Base-by-base conservation (phyloP, 441 rosid species). In the Euphorbia schlechtendalii region DNA sequence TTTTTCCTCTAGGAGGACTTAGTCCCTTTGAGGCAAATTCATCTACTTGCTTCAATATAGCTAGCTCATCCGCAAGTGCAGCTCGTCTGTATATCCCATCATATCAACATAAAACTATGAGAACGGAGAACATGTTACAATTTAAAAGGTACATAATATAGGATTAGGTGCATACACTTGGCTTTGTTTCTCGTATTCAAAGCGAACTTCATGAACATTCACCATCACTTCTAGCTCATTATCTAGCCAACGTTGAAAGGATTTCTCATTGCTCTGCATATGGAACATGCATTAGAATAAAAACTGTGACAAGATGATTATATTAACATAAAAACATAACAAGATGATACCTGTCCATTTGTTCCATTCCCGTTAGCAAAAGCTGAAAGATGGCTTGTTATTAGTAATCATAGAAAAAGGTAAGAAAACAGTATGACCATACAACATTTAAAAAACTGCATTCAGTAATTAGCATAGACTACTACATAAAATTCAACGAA, bases 151-250 rank as follows among this genome's bases (percentile, higher is more conserved):
- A 56, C 17, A 56, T 12, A 15, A 11, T 13, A 46, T 36, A 20
- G 89, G 71, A 74, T 89, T 98, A 84, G 71, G 17, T 22, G 76
- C 98, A 40, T 88, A 94, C 98, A 89, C 96, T 71, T 91, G 92
- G 77, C 93, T 89, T 81, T 94, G 98, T 76, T 85, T 94, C 84
- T 91, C 98, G 66, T 91, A 89, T 73, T 95, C 97, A 59, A 82
- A 83, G 56, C 96, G 98, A 64, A 95, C 99, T 86, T 88, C 99
- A 76, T 92, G 97, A 74, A 95, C 92, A 77, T 95, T 85, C 77
- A 88, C 96, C 96, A 92, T 89, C 69, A 95, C 97, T 80, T 95
- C 97, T 69, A 92, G 79, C 79, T 95, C 98, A 48, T 95, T 90
- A 67, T 95, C 93, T 69, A 95, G 90, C 99, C 96, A 92, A 15